Conservation (phyloP, 2,329 filamentous ascomycete species). For the Fusarium lateritium region DNA sequence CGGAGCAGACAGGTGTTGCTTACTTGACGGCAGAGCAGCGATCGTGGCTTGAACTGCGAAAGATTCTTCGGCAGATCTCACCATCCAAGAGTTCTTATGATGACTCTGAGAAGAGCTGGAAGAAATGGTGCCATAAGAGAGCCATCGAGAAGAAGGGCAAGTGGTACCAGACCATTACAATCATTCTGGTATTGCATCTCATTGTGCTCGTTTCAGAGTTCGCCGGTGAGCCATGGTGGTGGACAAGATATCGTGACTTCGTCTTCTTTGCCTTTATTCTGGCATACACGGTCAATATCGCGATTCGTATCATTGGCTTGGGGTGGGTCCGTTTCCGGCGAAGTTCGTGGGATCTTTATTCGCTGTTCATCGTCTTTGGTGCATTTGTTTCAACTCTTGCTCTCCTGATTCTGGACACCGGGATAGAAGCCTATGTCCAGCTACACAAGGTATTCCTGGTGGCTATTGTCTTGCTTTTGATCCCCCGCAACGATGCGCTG, state of each 20-base stretch:
- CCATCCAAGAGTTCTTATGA: constrained; percentile 93
- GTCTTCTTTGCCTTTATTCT: constrained; percentile 87
- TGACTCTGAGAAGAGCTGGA: constrained; percentile 82
- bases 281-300: constrained; percentile 85
- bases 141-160: constrained; percentile 94
- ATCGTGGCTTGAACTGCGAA: constrained; percentile 95
- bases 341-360: constrained; percentile 97
- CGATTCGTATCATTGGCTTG: constrained; percentile 87
- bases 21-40: constrained; percentile 96
- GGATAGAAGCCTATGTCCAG: constrained; percentile 77
- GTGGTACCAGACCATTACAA: constrained; percentile 89
- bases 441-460: constrained; percentile 96
- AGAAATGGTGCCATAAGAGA: constrained; percentile 94
- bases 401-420: constrained; percentile 75
- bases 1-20: constrained; percentile 96
- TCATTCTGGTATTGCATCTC: constrained; percentile 85
- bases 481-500: constrained; percentile 95
- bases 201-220: constrained; percentile 88
- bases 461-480: constrained; percentile 88
- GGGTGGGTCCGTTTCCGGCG: constrained; percentile 92
- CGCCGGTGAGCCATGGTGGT: constrained; percentile 79
- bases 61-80: constrained; percentile 91
- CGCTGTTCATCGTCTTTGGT: constrained; percentile 82
- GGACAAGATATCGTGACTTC: constrained; percentile 79
- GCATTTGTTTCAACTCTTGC: constrained; percentile 85